Evolutionary conservation across 2,329 filamentous ascomycete genomes (phyloP), one percentile per base, ranked within the genome.

Genomic region (Arthrobotrys sinensis): DNA sequence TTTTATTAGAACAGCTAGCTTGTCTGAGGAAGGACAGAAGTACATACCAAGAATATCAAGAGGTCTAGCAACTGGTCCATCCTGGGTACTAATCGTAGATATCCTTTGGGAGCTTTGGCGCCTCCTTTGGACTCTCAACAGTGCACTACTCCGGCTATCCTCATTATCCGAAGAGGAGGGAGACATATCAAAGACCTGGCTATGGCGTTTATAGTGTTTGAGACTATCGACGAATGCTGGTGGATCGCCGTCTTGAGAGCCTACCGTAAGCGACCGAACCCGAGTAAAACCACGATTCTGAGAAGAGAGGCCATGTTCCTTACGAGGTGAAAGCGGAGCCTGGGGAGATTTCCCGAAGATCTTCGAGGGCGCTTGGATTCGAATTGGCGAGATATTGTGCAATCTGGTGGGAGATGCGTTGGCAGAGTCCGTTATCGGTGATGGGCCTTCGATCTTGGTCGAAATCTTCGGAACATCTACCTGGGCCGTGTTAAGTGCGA

Each of bases 151-250:
- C 82, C 96, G 93, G 52, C 95, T 92, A 62, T 96, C 94, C 85
- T 99, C 96, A 76, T 97, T 99, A 83, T 99, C 96, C 0, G 96
- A 99, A 0, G 95, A 98, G 0, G 96, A 98, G 2, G 96, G 96
- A 1, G 96, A 99, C 85, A 97, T 92, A 83, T 98, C 95, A 81
- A 98, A 93, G 1, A 97, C 92, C 82, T 97, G 96, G 83, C 95
- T 98, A 81, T 94, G 90, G 45, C 96, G 91, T 84, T 97, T 97
- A 82, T 94, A 91, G 82, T 91, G 89, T 7, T 89, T 87, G 50
- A 91, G 89, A 11, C 87, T 85, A 72, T 92, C 89, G 67, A 92
- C 90, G 1, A 91, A 87, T 6, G 89, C 86, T 14, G 93, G 88
- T 5, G 91, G 89, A 80, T 96, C 96, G 32, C 93, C 93, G 82